Conservation (phyloP, 306 rosid genomes). For the Prunus campanulata region DNA sequence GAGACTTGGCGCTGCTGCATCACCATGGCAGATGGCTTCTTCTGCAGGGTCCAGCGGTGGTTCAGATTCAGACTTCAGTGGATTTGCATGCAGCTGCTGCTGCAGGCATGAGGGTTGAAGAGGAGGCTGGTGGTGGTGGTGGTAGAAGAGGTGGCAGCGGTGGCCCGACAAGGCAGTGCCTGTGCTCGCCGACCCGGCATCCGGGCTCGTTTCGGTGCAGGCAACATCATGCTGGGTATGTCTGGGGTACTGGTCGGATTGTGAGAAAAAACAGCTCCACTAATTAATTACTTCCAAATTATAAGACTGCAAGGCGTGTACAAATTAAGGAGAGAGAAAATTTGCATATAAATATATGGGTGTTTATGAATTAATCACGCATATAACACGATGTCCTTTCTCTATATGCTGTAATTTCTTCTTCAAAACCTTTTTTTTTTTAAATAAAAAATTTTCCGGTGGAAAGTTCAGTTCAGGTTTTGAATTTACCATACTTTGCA, state of each 20-base stretch:
- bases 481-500: no score
- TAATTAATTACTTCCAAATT: not conserved
- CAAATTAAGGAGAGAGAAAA: not conserved
- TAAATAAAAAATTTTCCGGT: no score
- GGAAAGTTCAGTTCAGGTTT: no score
- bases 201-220: slow-evolving; percentile 91
- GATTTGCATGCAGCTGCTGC: slow-evolving; percentile 20
- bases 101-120: not conserved
- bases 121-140: slow-evolving; percentile 9
- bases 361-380: not conserved
- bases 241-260: slow-evolving; percentile 53
- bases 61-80: slow-evolving; percentile 1
- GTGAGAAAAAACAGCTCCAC: slow-evolving; percentile 7
- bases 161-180: slow-evolving; percentile 32
- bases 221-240: slow-evolving; percentile 61
- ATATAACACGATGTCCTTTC: no score
- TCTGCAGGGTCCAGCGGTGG: slow-evolving; percentile 14
- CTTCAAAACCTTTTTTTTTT: no score
- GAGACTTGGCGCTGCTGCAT: slow-evolving; percentile 25
- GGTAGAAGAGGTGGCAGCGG: slow-evolving; percentile 8
- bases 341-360: not conserved
- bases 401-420: no score
- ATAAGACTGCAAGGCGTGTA: not conserved
- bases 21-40: slow-evolving; percentile 36
- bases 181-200: slow-evolving; percentile 79